Conservation (phyloP, 306 rosid species). For the Acmispon strigosus region DNA sequence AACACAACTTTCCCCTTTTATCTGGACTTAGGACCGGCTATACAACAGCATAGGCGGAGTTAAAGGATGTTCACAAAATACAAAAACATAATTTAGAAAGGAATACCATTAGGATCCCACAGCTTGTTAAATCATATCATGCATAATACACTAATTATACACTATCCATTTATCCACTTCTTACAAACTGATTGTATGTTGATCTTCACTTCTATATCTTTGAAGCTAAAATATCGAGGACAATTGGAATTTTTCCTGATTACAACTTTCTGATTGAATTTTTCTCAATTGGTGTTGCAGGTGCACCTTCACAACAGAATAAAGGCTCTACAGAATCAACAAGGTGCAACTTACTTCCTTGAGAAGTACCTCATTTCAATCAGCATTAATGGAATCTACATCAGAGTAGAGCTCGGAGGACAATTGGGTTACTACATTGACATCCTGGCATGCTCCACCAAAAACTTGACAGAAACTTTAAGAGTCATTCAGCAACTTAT, state of each 20-base stretch:
- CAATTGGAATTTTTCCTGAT: not conserved
- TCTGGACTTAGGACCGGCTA: too few species aligned
- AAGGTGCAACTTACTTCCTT: conserved; percentile 86
- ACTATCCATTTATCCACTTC: not conserved
- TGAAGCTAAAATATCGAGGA: not conserved
- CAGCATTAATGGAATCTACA: conserved; percentile 72
- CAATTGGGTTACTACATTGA: conserved; percentile 69
- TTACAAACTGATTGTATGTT: not conserved
- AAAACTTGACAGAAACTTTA: conserved; percentile 78
- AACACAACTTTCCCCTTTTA: too few species aligned
- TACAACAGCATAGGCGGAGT: too few species aligned
- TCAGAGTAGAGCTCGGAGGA: conserved; percentile 90
- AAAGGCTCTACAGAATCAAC: conserved; percentile 61
- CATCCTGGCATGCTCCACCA: conserved; percentile 77
- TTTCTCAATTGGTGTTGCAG: conserved; percentile 31
- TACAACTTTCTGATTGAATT: conserved; percentile 17
- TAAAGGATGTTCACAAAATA: not conserved
- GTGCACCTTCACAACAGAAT: conserved; percentile 83
- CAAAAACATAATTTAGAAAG: not conserved
- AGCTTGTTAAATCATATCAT: not conserved
- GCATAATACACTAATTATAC: not conserved
- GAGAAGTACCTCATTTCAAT: conserved; percentile 82
- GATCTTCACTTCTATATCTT: not conserved
- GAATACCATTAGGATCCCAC: not conserved
- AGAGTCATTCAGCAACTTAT: conserved; percentile 69